These are phyloP conservation scores for Aspergillus incahuasiensis DNA, from an alignment of 495 filamentous ascomycete species.

Conservation along the genomic window DNA sequence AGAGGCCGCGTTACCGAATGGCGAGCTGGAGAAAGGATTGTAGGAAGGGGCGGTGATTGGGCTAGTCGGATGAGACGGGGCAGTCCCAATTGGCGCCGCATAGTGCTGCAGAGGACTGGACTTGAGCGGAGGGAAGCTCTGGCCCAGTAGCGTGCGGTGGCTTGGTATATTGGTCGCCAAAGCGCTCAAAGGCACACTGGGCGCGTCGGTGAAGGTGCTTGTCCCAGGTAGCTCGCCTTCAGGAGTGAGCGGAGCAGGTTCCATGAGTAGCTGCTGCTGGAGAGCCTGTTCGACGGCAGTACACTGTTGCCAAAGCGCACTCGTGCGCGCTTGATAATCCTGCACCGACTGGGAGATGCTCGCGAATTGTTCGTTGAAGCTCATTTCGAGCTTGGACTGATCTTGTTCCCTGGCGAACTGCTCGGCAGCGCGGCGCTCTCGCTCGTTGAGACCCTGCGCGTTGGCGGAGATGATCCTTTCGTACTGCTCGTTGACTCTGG, in stretches of 20 bases:
- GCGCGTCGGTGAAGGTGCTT: conserved; percentile 33
- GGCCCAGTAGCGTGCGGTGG: conserved; percentile 35
- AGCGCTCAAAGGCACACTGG: conserved; percentile 19
- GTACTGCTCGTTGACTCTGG: conserved; percentile 73
- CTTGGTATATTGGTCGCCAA: conserved; percentile 31
- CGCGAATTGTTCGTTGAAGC: conserved; percentile 42
- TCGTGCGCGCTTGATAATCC: conserved; percentile 43
- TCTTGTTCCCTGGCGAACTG: conserved; percentile 63
- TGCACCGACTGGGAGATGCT: conserved; percentile 43
- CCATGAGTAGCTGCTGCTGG: conserved; percentile 43
- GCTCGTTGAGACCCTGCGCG: conserved; percentile 67
- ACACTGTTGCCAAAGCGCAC: conserved; percentile 47
- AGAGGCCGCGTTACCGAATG: conserved; percentile 27
- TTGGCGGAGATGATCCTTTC: conserved; percentile 74
- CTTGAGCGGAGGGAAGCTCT: conserved; percentile 35
- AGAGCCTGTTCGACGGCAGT: conserved; percentile 44
- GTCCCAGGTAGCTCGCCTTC: conserved; percentile 49
- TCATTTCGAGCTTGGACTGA: conserved; percentile 51
- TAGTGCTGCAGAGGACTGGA: conserved; percentile 41
- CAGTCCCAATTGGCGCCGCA: conserved; percentile 32
- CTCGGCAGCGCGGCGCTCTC: conserved; percentile 65
- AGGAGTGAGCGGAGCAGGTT: conserved; percentile 43
- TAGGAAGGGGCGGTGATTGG: conserved; percentile 33
- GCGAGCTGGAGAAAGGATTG: conserved; percentile 37
- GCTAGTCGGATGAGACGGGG: conserved; percentile 37